Conservation (phyloP, 495 filamentous ascomycete genomes). For the Hypomontagnella monticulosa region DNA sequence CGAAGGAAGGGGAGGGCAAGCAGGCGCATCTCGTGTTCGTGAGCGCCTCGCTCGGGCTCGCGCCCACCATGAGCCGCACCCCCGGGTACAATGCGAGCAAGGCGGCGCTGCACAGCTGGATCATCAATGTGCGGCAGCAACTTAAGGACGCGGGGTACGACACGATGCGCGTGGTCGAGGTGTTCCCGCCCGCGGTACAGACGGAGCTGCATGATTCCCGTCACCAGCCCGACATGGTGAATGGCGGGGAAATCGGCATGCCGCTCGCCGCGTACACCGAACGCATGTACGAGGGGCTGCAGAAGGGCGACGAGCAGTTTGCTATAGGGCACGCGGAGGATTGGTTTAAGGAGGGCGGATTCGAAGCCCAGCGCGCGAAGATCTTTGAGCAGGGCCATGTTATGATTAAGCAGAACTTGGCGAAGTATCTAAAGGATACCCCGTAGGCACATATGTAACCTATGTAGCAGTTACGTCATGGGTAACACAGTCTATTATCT, state of each 20-base stretch:
- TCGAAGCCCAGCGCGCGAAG: constrained; percentile 27
- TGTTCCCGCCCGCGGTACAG: constrained; percentile 69
- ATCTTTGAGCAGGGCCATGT: constrained; percentile 21
- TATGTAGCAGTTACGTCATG: not conserved
- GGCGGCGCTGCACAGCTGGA: constrained; percentile 60
- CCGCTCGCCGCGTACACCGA: constrained; percentile 64
- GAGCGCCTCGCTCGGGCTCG: constrained; percentile 56
- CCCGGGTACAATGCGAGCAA: constrained; percentile 63
- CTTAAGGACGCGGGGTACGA: constrained; percentile 50
- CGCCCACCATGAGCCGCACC: constrained; percentile 50
- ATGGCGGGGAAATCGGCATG: constrained; percentile 59
- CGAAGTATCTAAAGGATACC: constrained; percentile 20
- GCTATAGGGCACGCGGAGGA: constrained; percentile 36
- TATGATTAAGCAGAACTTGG: constrained; percentile 22
- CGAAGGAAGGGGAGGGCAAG: constrained; percentile 9
- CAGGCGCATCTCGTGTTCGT: constrained; percentile 53
- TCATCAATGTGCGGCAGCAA: constrained; percentile 64
- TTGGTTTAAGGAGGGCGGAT: constrained; percentile 32
- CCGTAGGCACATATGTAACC: not conserved
- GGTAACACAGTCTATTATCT: not conserved
- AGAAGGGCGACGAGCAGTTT: constrained; percentile 55
- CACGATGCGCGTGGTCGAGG: constrained; percentile 64
- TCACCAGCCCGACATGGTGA: constrained; percentile 54
- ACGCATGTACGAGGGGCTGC: constrained; percentile 59
- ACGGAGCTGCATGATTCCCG: constrained; percentile 62